These are phyloP conservation scores for Eimeria necatrix DNA, from an alignment of 169 alveolate species.

Conservation along the genomic window DNA sequence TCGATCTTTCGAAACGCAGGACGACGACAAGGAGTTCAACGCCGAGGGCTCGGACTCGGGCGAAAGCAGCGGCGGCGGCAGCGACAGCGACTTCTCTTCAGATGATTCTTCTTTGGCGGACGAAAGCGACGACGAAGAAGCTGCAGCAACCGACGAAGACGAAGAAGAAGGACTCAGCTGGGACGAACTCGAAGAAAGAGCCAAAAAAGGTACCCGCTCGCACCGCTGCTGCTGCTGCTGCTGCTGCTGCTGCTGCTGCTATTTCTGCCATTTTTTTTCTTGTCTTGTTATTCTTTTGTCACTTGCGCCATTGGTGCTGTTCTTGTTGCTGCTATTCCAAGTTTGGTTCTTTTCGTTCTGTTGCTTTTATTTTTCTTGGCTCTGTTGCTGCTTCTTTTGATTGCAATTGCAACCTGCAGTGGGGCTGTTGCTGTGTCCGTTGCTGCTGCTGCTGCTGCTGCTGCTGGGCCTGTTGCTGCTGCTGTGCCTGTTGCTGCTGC, in stretches of 20 bases:
- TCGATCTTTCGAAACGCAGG: not conserved
- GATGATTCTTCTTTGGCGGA: conserved; percentile 61
- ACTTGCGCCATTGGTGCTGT: not conserved
- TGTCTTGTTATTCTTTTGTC: too few relatives aligned
- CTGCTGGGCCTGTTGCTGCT: too few relatives aligned
- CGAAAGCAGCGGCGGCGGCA: not conserved
- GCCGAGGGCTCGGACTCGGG: conserved; percentile 51
- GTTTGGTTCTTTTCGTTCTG: too few relatives aligned
- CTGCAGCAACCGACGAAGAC: conserved; percentile 48
- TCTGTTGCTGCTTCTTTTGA: too few relatives aligned
- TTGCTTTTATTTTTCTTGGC: not conserved
- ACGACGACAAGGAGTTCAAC: conserved; percentile 37
- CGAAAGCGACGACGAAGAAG: conserved; percentile 74
- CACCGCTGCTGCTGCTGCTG: too few relatives aligned
- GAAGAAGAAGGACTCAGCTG: conserved; percentile 80
- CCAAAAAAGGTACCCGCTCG: conserved; percentile 33
- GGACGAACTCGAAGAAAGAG: conserved; percentile 79
- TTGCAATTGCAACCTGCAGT: too few relatives aligned
- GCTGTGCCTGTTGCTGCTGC: too few relatives aligned
- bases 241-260: too few relatives aligned
- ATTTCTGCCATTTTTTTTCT: not conserved
- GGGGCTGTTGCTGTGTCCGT: too few relatives aligned
- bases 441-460: too few relatives aligned
- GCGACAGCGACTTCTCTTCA: not conserved
- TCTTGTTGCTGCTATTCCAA: too few relatives aligned